Conservation (phyloP, 805 yeast species). For the Phaffomyces thermotolerans region DNA sequence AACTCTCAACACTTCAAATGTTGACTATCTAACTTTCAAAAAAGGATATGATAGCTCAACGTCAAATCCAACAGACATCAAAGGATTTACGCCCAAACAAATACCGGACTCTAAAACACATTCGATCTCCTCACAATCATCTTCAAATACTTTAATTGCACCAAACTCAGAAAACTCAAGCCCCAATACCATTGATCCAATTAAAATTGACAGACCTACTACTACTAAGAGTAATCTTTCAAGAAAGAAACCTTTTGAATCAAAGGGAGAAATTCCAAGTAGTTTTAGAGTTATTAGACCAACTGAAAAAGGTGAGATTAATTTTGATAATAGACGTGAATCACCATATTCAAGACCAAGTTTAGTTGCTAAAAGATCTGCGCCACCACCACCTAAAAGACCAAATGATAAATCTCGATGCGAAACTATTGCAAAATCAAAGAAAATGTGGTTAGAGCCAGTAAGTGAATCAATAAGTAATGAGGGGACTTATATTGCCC, state of each 20-base stretch:
- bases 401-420: constrained; percentile 3
- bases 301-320: constrained; percentile 62
- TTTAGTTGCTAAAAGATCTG: constrained; percentile 61
- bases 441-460: constrained; percentile 13
- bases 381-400: constrained; percentile 58
- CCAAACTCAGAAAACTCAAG: not conserved
- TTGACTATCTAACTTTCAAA: constrained; percentile 54
- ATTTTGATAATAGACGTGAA: constrained; percentile 70
- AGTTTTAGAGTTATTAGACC: constrained; percentile 63
- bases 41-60: constrained; percentile 6
- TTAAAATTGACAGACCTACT: not conserved
- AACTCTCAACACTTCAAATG: constrained; percentile 20
- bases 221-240: constrained; percentile 2
- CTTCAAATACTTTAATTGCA: not conserved
- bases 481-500: constrained; percentile 24
- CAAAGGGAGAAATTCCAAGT: constrained; percentile 21
- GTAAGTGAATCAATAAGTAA: constrained; percentile 19
- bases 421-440: not conserved
- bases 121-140: not conserved
- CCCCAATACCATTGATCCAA: not conserved
- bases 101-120: not conserved
- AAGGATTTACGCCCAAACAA: not conserved
- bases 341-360: constrained; percentile 60
- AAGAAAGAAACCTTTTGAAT: constrained; percentile 9
- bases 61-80: not conserved